A percentile compares a stretch with the other conserved stretches of the same genome.
Conservation (phyloP, 2,329 filamentous ascomycete species). For the Trichocomaceae sp. region DNA sequence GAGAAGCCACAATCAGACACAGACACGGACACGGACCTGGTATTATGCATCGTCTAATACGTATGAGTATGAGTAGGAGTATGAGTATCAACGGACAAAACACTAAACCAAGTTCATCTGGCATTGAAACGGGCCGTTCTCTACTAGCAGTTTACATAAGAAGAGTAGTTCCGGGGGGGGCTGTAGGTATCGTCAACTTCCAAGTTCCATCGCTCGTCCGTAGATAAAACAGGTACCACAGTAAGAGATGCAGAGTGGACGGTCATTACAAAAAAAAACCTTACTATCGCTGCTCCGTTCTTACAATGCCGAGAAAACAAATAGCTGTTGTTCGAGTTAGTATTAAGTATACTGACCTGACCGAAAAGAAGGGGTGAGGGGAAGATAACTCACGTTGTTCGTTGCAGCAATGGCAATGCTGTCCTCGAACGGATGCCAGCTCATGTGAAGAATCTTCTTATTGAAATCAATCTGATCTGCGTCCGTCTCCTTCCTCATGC, state of each 20-base stretch:
- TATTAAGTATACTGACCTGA: not conserved
- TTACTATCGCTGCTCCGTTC: conserved; percentile 3
- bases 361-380: not conserved
- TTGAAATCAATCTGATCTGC: conserved; percentile 99
- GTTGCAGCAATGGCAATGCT: conserved; percentile 99
- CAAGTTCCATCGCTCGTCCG: not conserved
- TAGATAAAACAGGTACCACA: not conserved
- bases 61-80: no score
- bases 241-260: not conserved
- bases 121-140: conserved; percentile 8
- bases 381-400: conserved; percentile 75
- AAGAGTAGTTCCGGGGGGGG: conserved; percentile 8
- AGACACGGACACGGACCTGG: not conserved
- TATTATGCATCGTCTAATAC: not conserved
- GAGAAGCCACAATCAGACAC: not conserved
- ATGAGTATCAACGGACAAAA: not conserved
- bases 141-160: conserved; percentile 10
- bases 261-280: conserved; percentile 2
- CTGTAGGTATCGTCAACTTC: conserved; percentile 2
- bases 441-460: conserved; percentile 99
- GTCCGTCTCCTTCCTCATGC: conserved; percentile 98
- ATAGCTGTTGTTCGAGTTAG: conserved; percentile 48
- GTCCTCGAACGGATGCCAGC: conserved; percentile 99
- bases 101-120: conserved; percentile 9
- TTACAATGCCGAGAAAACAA: conserved; percentile 70